Evolutionary conservation across 2,329 filamentous ascomycete species (phyloP).

Genomic region (Fusarium sp.): DNA sequence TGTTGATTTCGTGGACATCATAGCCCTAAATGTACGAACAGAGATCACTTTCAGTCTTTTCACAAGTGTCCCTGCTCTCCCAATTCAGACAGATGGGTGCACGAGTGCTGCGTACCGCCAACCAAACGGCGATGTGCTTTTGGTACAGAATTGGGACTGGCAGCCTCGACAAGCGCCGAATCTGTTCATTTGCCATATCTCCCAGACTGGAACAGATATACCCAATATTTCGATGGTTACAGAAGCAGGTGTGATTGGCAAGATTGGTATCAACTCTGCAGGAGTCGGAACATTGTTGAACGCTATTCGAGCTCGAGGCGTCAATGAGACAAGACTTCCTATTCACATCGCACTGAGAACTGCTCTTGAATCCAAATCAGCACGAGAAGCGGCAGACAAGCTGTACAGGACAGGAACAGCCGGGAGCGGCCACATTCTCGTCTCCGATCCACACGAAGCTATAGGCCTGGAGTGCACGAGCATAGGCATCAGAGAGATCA

Average conservation of each 20-base stretch:
- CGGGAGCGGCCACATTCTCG: slow-evolving; percentile 37
- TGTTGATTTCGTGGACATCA: slow-evolving; percentile 60
- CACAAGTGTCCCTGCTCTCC: slow-evolving; percentile 18
- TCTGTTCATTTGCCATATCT: slow-evolving; percentile 60
- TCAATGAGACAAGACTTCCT: slow-evolving; percentile 62
- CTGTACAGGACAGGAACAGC: slow-evolving; percentile 26
- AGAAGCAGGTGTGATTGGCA: slow-evolving; percentile 70
- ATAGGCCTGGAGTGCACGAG: slow-evolving; percentile 41
- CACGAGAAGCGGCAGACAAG: slow-evolving; percentile 4
- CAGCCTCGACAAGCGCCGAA: slow-evolving; percentile 60
- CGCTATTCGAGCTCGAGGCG: slow-evolving; percentile 67
- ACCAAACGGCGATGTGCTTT: slow-evolving; percentile 43
- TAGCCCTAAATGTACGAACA: slow-evolving; percentile 62
- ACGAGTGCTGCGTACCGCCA: slow-evolving; percentile 62
- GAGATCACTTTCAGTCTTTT: slow-evolving; percentile 62
- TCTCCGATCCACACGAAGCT: slow-evolving; percentile 26
- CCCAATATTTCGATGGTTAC: slow-evolving; percentile 67
- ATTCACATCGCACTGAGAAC: slow-evolving; percentile 70
- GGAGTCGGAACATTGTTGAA: slow-evolving; percentile 71
- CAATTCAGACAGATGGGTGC: slow-evolving; percentile 61
- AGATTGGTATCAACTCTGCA: slow-evolving; percentile 70
- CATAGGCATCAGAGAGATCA: slow-evolving; percentile 28
- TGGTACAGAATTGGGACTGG: slow-evolving; percentile 73
- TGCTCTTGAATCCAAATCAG: slow-evolving; percentile 60
- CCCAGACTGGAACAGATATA: slow-evolving; percentile 49